These are phyloP conservation scores for Rhipidocladum racemiflorum DNA, from an alignment of 176 grass and related monocot genomes.

Conservation along the genomic window DNA sequence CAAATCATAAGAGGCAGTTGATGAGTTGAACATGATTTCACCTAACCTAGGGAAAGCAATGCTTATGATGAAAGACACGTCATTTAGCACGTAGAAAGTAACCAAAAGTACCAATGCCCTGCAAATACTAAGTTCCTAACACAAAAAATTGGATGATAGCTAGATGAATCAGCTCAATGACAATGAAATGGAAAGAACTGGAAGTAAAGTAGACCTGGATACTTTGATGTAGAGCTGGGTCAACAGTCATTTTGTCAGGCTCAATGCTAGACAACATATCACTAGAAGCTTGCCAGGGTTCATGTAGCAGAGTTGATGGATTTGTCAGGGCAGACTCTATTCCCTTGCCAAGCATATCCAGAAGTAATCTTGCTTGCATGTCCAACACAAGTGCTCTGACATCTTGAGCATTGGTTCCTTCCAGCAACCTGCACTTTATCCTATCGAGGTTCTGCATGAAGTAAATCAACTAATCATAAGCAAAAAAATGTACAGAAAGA, in stretches of 20 bases:
- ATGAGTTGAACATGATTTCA: conserved; percentile 21
- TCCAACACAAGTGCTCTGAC: conserved; percentile 98
- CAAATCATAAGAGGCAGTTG: background rate
- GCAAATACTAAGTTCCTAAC: background rate
- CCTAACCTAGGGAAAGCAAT: conserved; percentile 11
- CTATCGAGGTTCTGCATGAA: conserved; percentile 89
- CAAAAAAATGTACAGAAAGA: background rate
- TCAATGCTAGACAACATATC: conserved; percentile 82
- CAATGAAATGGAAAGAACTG: conserved; percentile 18
- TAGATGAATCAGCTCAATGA: conserved; percentile 3
- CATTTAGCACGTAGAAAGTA: background rate
- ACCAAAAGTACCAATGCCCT: background rate
- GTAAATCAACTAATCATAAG: conserved; percentile 13
- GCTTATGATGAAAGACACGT: background rate
- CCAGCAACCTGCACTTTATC: conserved; percentile 95
- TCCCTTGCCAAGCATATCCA: conserved; percentile 98
- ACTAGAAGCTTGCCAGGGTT: conserved; percentile 88
- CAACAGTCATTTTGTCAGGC: conserved; percentile 95
- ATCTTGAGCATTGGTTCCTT: conserved; percentile 99
- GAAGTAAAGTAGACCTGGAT: conserved; percentile 65
- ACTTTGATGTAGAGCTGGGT: conserved; percentile 64
- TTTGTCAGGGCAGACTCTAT: conserved; percentile 92
- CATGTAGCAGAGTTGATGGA: conserved; percentile 86
- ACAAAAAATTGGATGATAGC: background rate
- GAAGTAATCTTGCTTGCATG: conserved; percentile 98